Evolutionary conservation across 2,329 filamentous ascomycete genomes (phyloP).

Genomic region (Alternaria ventricosa): DNA sequence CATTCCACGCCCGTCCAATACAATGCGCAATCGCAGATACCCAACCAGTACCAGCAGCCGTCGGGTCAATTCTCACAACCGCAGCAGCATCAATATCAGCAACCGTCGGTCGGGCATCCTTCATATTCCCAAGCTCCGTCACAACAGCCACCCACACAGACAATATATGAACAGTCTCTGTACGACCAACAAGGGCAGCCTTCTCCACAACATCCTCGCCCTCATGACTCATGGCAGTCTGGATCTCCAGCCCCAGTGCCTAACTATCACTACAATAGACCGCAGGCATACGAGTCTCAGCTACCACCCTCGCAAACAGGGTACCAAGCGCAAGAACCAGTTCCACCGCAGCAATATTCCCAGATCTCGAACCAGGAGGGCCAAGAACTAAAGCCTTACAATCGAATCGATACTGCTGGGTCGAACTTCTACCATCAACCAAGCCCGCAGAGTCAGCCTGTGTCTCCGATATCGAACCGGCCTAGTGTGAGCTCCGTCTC

Average conservation of each 20-base stretch:
- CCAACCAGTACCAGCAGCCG: not conserved
- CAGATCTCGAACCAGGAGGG: slow-evolving; percentile 27
- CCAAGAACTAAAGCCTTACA: slow-evolving; percentile 37
- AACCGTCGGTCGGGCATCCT: slow-evolving; percentile 19
- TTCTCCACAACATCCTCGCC: slow-evolving; percentile 17
- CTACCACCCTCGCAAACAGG: slow-evolving; percentile 31
- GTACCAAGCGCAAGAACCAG: slow-evolving; percentile 29
- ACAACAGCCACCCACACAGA: slow-evolving; percentile 19
- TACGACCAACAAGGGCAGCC: slow-evolving; percentile 17
- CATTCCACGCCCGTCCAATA: slow-evolving; percentile 17
- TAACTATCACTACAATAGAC: slow-evolving; percentile 15
- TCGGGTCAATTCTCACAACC: slow-evolving; percentile 7
- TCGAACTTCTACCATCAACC: slow-evolving; percentile 34
- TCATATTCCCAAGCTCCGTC: slow-evolving; percentile 18
- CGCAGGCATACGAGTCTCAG: slow-evolving; percentile 9
- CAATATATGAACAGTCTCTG: slow-evolving; percentile 6
- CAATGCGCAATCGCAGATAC: slow-evolving; percentile 6
- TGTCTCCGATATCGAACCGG: slow-evolving; percentile 41
- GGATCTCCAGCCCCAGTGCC: slow-evolving; percentile 17
- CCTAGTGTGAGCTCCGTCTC: slow-evolving; percentile 35
- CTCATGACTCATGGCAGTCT: slow-evolving; percentile 30
- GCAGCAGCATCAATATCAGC: slow-evolving; percentile 28
- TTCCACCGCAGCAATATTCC: slow-evolving; percentile 22
- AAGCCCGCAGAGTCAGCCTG: slow-evolving; percentile 40
- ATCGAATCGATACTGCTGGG: slow-evolving; percentile 30